Evolutionary conservation across 768 basidiomycete species (phyloP).

Genomic region (Cytidiella melzeri): DNA sequence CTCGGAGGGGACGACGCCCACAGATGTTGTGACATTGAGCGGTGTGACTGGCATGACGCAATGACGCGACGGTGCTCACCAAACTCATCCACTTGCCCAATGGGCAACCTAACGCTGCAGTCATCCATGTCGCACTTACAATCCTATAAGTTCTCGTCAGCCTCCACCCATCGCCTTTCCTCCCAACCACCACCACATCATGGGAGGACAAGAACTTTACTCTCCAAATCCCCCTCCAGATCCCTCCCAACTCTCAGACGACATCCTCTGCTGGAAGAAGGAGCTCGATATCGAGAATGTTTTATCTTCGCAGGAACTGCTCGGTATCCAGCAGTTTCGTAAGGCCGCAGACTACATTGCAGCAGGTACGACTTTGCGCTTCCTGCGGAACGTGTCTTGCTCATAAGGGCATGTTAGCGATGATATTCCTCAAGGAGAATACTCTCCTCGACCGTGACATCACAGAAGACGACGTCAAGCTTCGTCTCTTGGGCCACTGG

Average conservation of each 20-base stretch:
- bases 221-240: slow-evolving; percentile 64
- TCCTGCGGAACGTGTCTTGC: background rate
- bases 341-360: slow-evolving; percentile 66
- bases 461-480: slow-evolving; percentile 68
- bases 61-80: too few species aligned
- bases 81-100: too few species aligned
- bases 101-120: too few species aligned
- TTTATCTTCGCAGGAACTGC: slow-evolving; percentile 46
- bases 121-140: too few species aligned
- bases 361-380: slow-evolving; percentile 51
- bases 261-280: slow-evolving; percentile 43
- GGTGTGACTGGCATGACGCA: too few species aligned
- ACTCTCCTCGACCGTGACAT: slow-evolving; percentile 57
- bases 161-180: background rate
- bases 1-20: too few species aligned
- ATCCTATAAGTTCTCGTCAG: too few species aligned
- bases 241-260: slow-evolving; percentile 57
- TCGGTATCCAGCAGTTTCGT: slow-evolving; percentile 45
- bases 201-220: slow-evolving; percentile 9
- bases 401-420: slow-evolving; percentile 40
- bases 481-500: slow-evolving; percentile 78
- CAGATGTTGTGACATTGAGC: too few species aligned
- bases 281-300: slow-evolving; percentile 40
- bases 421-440: slow-evolving; percentile 80
- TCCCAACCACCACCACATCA: background rate